Evolutionary conservation across 2,329 filamentous ascomycete species (phyloP), one percentile per base, ranked within the genome.

Genomic region (Ophiosphaerella korrae): DNA sequence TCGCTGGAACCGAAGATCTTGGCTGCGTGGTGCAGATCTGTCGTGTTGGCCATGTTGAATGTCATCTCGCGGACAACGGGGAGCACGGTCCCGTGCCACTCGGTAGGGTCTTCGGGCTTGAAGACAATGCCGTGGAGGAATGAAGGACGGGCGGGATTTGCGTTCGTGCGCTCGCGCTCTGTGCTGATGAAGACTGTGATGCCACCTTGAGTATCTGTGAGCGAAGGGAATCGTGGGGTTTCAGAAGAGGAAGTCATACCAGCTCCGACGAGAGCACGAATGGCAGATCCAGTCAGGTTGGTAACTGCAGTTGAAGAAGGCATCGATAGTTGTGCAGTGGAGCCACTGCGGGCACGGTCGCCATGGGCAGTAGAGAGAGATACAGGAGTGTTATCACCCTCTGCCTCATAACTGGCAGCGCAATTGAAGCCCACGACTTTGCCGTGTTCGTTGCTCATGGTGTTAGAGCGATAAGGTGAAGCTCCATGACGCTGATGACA

Each of bases 11-110:
- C 29, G 2, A 66, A 38, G 24, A 67, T 54, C 1, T 13, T 9
- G 2, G 45, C 32, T 3, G 52, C 24, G 37, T 54, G 61, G 38
- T 48, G 42, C 4, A 60, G 12, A 23, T 66, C 63, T 0, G 42
- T 18, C 2, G 55, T 51, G 13, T 47, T 58, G 1, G 35, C 23
- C n/a, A 68, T 16, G 1, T 44, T 42, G 41, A 68, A 64, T 2
- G 49, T 57, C 12, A 50, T 42, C 1, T 29, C 23, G 1, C 46
- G 13, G 9, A 68, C 29, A 21, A 49, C 49, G 3, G 58, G 58
- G 1, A 63, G 50, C 4, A 63, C 49, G 2, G 47, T 32, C 23
- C 40, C 46, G 16, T 43, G 46, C 57, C 60, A 66, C 21, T 26
- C 23, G 4, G 36, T 29, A 4, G 33, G 7, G 3, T 48, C 34